These are phyloP conservation scores for Piloderma croceum DNA, from an alignment of 768 basidiomycete species.

Conservation along the genomic window DNA sequence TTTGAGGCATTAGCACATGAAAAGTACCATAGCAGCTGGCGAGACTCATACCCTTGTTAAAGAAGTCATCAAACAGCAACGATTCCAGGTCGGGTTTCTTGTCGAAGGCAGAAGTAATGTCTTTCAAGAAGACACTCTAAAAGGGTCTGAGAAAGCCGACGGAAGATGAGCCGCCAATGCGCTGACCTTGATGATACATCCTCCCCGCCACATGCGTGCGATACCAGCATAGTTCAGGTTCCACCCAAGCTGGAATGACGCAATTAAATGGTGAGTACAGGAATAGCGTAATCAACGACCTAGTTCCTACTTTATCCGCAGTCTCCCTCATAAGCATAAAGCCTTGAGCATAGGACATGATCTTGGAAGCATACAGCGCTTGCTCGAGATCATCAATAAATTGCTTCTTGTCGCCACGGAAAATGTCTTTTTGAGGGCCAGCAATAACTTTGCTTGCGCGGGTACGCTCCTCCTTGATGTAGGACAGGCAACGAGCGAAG, in stretches of 20 bases:
- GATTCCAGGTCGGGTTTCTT: slow-evolving; percentile 85
- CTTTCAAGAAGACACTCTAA: slow-evolving; percentile 87
- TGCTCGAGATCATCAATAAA: slow-evolving; percentile 99
- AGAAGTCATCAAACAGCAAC: slow-evolving; percentile 94
- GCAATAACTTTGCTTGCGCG: slow-evolving; percentile 88
- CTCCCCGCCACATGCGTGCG: slow-evolving; percentile 99
- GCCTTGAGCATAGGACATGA: slow-evolving; percentile 98
- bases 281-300: not conserved
- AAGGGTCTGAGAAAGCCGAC: slow-evolving; percentile 23
- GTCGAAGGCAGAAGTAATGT: slow-evolving; percentile 86
- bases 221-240: slow-evolving; percentile 97
- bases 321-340: slow-evolving; percentile 99
- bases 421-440: slow-evolving; percentile 87
- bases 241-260: slow-evolving; percentile 59
- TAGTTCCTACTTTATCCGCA: slow-evolving; percentile 70
- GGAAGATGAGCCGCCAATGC: slow-evolving; percentile 26
- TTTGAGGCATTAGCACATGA: slow-evolving; percentile 5
- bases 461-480: slow-evolving; percentile 92
- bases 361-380: slow-evolving; percentile 98
- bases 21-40: not conserved
- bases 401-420: slow-evolving; percentile 96
- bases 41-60: slow-evolving; percentile 68
- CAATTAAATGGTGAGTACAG: slow-evolving; percentile 1
- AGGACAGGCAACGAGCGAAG: slow-evolving; percentile 95
- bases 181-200: slow-evolving; percentile 93